phyloP scores from a whole-genome alignment of 306 rosid species.

The Begonia peltatifolia region DNA sequence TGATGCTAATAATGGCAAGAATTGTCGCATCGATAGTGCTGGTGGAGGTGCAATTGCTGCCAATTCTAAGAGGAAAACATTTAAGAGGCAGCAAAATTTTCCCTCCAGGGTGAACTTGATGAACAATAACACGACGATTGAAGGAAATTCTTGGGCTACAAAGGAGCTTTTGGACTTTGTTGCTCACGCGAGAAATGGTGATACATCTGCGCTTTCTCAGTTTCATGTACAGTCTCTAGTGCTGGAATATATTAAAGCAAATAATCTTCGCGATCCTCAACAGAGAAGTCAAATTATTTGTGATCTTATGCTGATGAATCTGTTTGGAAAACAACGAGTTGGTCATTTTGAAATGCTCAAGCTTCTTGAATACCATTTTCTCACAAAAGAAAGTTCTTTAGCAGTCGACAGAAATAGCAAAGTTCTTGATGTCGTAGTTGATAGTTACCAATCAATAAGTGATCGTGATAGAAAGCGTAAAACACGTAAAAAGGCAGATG shows the following conservation, averaged over 20 bases:
- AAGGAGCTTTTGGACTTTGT: slow-evolving; percentile 88
- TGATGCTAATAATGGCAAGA: slow-evolving; percentile 30
- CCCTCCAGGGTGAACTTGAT: slow-evolving; percentile 16
- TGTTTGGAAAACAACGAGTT: slow-evolving; percentile 62
- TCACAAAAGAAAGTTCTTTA: slow-evolving; percentile 25
- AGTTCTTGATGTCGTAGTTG: slow-evolving; percentile 28
- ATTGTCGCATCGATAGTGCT: slow-evolving; percentile 36
- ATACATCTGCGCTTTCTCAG: slow-evolving; percentile 45
- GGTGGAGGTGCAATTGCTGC: slow-evolving; percentile 36
- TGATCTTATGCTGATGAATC: slow-evolving; percentile 54
- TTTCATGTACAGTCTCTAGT: slow-evolving; percentile 59
- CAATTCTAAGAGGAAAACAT: slow-evolving; percentile 22
- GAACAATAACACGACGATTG: slow-evolving; percentile 18
- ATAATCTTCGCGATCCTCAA: slow-evolving; percentile 70
- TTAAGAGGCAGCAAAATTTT: slow-evolving; percentile 3
- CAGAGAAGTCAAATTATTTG: slow-evolving; percentile 60
- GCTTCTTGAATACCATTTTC: slow-evolving; percentile 77
- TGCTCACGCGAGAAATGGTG: slow-evolving; percentile 73
- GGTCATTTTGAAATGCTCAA: slow-evolving; percentile 73
- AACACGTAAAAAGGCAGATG: slow-evolving; percentile 28
- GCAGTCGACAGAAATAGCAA: slow-evolving; percentile 20
- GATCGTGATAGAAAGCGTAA: slow-evolving; percentile 42
- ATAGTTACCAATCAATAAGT: slow-evolving; percentile 21
- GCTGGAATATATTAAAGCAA: slow-evolving; percentile 59
- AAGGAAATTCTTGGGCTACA: slow-evolving; percentile 64